A percentile compares a stretch with the other conserved stretches of the same genome.
Evolutionary conservation across 768 basidiomycete genomes (phyloP).

Genomic region (Termitomyces sp.): DNA sequence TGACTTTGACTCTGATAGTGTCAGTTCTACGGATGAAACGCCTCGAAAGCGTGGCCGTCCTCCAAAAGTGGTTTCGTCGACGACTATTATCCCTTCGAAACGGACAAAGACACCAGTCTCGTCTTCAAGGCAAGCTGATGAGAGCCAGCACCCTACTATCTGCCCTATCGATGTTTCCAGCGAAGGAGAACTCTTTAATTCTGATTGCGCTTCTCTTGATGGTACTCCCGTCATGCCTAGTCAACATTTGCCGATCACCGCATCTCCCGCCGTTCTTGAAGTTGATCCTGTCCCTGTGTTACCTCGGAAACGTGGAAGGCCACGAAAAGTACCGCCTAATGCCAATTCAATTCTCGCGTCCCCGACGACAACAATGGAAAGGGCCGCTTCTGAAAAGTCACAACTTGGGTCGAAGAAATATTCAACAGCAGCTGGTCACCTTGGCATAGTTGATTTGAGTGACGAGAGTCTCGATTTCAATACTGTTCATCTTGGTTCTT

Average conservation of each 20-base stretch:
- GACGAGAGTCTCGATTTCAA: constrained; percentile 20
- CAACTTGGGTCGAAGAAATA: background rate
- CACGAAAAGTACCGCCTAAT: constrained; percentile 1
- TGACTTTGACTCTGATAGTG: background rate
- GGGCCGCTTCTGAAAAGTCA: background rate
- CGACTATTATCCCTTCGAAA: background rate
- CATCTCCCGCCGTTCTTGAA: background rate
- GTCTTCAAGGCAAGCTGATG: background rate
- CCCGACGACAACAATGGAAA: background rate
- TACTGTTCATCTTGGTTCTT: constrained; percentile 7
- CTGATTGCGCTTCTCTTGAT: background rate
- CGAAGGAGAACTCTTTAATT: constrained; percentile 7
- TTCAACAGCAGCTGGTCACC: constrained; percentile 1
- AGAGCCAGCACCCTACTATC: background rate
- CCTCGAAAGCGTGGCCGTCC: constrained; percentile 7
- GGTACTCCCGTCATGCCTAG: background rate
- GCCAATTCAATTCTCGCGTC: background rate
- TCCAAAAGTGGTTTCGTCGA: background rate
- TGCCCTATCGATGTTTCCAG: background rate
- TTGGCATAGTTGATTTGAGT: constrained; percentile 7
- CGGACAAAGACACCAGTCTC: background rate
- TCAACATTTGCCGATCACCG: background rate
- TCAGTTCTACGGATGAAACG: background rate
- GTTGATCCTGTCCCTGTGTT: background rate
- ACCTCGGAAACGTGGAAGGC: constrained; percentile 9